Base-by-base conservation (phyloP, 2,329 filamentous ascomycete genomes). In the Ceratocystis papillata region DNA sequence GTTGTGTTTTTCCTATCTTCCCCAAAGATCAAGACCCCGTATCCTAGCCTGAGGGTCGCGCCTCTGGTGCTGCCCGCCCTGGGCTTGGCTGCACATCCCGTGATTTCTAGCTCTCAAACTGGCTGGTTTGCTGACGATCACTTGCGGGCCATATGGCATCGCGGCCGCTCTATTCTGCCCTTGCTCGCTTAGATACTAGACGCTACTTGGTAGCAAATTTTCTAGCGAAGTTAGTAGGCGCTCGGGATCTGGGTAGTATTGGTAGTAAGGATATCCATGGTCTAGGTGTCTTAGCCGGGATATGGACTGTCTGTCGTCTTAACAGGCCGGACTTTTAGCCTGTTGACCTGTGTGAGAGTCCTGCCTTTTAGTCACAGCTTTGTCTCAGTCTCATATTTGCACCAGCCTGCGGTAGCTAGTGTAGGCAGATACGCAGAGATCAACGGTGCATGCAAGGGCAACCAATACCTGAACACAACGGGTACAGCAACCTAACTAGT, bases 101-200 rank as follows among this genome's bases (percentile, higher is more conserved):
- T 57, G 50, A 28, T 57, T 57, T 57, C 50, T 22, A 22, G 46
- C 46, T 22, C 20, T 50, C 46, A 50, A 37, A 37, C 33, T 37
- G 7, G 1, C 50, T 57, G 7, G 10, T 25, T 57, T 5, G 25
- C 22, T 28, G 28, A 28, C 50, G 10, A 30, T 57, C 50, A 28
- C 50, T 17, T 57, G 50, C 20, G 50, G 50, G 20, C 50, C 25
- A 57, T 30, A 57, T 30, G 50, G 50, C 25, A 57, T 28, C 22
- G 50, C 50, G 50, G 50, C 46, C 46, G 46, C 46, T 50, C 17
- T n/a, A 12, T 57, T 22, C 25, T 30, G 8, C 25, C 22, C 50
- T 57, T 15, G 50, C 50, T 57, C 50, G 50, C 50, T 57, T 57
- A 57, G 50, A 57, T 57, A 57, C 28, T 28, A 55, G 22, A 57